Conservation (phyloP, 306 rosid genomes). For the Malus domestica region DNA sequence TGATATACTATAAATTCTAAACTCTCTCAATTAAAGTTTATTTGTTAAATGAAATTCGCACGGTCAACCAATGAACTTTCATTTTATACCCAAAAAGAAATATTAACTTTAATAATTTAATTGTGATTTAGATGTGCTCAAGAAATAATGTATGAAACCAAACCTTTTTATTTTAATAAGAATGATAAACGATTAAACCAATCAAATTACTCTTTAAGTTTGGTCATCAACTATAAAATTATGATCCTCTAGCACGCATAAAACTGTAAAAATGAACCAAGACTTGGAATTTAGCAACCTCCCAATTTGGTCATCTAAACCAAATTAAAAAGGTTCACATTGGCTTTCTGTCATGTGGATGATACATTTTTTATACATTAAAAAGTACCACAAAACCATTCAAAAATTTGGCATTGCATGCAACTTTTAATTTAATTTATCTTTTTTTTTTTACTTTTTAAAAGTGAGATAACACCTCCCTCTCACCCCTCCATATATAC, state of each 20-base stretch:
- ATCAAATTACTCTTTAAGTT: no score
- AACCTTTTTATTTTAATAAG: no score
- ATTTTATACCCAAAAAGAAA: neutral
- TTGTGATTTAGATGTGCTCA: neutral
- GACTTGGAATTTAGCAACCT: no score
- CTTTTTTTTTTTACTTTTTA: neutral
- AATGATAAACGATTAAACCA: no score
- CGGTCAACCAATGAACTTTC: neutral
- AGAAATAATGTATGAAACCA: neutral
- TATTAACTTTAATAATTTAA: neutral
- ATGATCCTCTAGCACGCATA: no score
- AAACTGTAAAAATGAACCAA: no score
- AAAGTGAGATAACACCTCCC: neutral
- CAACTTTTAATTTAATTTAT: neutral
- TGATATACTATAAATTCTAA: no score
- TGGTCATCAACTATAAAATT: no score
- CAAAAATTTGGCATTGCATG: slow-evolving; percentile 12
- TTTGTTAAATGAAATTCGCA: neutral
- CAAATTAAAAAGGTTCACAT: slow-evolving; percentile 1
- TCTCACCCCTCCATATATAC: neutral
- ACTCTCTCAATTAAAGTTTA: no score
- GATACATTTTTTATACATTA: neutral
- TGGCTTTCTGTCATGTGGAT: slow-evolving; percentile 7
- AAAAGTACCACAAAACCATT: neutral
- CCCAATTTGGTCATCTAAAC: neutral